Percentiles rank a stretch among this genome's conserved stretches.
phyloP scores from a whole-genome alignment of 1,284 basidiomycete genomes.

The Malassezia cuniculi region DNA sequence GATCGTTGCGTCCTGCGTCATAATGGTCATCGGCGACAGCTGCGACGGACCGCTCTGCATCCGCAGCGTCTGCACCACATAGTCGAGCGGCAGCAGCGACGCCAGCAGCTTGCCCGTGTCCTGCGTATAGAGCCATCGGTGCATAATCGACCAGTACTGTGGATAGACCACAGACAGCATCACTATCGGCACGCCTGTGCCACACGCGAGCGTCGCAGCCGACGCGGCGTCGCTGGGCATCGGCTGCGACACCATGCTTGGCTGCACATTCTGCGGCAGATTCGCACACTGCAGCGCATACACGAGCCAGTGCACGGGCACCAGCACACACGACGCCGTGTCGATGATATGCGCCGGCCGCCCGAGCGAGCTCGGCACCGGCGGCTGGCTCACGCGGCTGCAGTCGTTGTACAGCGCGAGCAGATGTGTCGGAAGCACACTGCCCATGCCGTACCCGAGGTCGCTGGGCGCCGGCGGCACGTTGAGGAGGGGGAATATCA shows the following conservation, averaged over 20 bases:
- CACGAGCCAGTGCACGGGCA: slow-evolving; percentile 15
- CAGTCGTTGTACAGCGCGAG: slow-evolving; percentile 3
- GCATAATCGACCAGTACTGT: slow-evolving; percentile 6
- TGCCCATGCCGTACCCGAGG: too few relatives aligned
- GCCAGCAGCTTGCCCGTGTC: slow-evolving; percentile 9
- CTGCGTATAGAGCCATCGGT: slow-evolving; percentile 15
- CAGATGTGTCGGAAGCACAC: slow-evolving; percentile 9
- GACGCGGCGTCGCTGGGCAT: not conserved
- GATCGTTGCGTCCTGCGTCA: not conserved
- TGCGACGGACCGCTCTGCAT: not conserved
- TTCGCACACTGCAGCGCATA: slow-evolving; percentile 15
- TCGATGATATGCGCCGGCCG: too few relatives aligned
- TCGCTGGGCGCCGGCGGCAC: too few relatives aligned
- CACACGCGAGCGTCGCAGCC: too few relatives aligned
- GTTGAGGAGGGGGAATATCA: too few relatives aligned
- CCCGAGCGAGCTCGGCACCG: not conserved
- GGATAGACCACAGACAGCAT: slow-evolving; percentile 7
- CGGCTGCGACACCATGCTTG: not conserved
- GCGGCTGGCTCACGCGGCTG: too few relatives aligned
- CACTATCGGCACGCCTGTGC: slow-evolving; percentile 4
- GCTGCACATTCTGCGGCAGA: not conserved
- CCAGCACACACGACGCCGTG: slow-evolving; percentile 4
- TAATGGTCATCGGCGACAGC: not conserved
- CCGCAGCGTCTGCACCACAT: too few relatives aligned
- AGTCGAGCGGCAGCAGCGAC: slow-evolving; percentile 5